Base-by-base conservation (phyloP, 1,284 basidiomycete species). In the Rhodotorula sp. region DNA sequence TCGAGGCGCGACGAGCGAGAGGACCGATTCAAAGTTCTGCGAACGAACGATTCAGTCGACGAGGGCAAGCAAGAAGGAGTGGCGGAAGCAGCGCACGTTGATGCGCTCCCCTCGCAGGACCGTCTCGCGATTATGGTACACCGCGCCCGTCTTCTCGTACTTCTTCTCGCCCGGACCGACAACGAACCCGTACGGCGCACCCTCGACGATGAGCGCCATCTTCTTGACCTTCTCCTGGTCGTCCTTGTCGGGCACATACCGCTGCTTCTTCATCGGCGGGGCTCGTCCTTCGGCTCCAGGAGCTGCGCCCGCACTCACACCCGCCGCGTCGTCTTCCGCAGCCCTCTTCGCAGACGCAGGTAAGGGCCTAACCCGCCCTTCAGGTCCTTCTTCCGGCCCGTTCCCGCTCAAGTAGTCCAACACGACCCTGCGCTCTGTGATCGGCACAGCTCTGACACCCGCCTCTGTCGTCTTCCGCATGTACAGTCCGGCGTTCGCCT, bases 391-490 rank as follows among this genome's bases (percentile, higher is more conserved):
- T 36, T 55, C 53, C 19, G 80, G 77, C 0, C 84, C 82, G 72
- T 85, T 86, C 27, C 90, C 90, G 73, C 89, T 86, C 61, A 96
- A 79, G 86, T 89, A 95, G 66, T 93, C 91, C 34, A 91, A 86
- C 0, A 94, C 86, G 51, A 84, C 84, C 81, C 90, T 90, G 70
- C 92, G 83, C 81, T 94, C 92, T 3, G 91, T 91, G 52, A 92
- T 87, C 76, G 90, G 88, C 54, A 95, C 90, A 78, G 92, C 91
- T 10, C 79, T 68, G 0, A 92, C 81, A 2, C 89, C 89, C 63
- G 84, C 85, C 76, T 90, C 88, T 70, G 91, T 84, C 6, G 88
- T 88, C 76, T 90, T 88, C 79, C 88, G 89, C 85, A 94, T 88
- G 80, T 95, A 96, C 76, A 94, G 91, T 32, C 88, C 89, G 47